These are phyloP conservation scores for Calycina herbarum DNA, from an alignment of 2,329 filamentous ascomycete species.

Conservation along the genomic window DNA sequence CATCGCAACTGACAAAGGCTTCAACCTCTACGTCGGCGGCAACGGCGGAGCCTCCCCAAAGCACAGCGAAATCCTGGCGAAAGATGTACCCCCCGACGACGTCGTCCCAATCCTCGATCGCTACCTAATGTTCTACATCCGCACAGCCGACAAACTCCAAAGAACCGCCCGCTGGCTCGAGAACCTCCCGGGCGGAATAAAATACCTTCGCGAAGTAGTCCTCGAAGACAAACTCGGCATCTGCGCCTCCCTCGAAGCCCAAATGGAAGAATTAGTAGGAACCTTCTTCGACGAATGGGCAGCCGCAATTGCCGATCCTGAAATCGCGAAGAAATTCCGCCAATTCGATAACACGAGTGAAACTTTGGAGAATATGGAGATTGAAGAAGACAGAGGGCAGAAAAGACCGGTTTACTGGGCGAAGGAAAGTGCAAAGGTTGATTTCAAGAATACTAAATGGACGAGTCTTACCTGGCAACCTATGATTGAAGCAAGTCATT, in stretches of 20 bases:
- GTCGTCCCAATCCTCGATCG: constrained; percentile 83
- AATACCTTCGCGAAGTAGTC: constrained; percentile 79
- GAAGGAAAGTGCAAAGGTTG: constrained; percentile 62
- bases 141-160: constrained; percentile 86
- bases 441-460: constrained; percentile 74
- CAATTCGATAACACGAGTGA: constrained; percentile 85
- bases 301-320: constrained; percentile 71
- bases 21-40: constrained; percentile 87
- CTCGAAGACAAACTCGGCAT: constrained; percentile 86
- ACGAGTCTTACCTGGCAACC: constrained; percentile 73
- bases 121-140: constrained; percentile 91
- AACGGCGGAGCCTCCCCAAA: constrained; percentile 85
- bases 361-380: constrained; percentile 67
- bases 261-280: constrained; percentile 84
- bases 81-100: constrained; percentile 80
- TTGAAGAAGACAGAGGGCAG: constrained; percentile 71
- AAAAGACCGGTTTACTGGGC: constrained; percentile 76
- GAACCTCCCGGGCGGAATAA: constrained; percentile 77
- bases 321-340: constrained; percentile 66
- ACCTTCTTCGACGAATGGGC: constrained; percentile 92
- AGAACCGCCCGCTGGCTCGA: constrained; percentile 88
- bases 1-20: constrained; percentile 89
- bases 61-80: constrained; percentile 80
- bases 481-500: constrained; percentile 68
- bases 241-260: constrained; percentile 76